Percentiles rank a stretch among this genome's conserved stretches.
Evolutionary conservation across 2,329 filamentous ascomycete genomes (phyloP).

Genomic region (Neopestalotiopsis clavispora): DNA sequence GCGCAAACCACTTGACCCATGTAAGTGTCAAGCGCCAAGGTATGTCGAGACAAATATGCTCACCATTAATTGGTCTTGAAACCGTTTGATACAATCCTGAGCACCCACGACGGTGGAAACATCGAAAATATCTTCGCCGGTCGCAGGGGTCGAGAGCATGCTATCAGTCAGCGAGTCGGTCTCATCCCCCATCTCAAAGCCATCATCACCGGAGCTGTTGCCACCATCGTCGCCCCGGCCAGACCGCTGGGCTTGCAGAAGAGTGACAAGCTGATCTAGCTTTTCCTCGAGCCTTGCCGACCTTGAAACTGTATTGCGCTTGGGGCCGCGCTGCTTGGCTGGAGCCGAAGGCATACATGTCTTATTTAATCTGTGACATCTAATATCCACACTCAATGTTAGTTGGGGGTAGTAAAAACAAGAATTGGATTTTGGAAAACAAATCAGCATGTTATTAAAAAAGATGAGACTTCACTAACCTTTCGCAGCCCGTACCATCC

Average conservation of each 20-base stretch:
- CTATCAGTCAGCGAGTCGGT: not conserved
- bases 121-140: not conserved
- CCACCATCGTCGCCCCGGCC: constrained; percentile 11
- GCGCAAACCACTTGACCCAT: constrained; percentile 20
- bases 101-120: not conserved
- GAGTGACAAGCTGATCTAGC: constrained; percentile 23
- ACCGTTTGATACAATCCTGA: not conserved
- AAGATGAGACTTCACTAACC: constrained; percentile 27
- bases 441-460: not conserved
- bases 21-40: not conserved
- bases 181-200: constrained; percentile 13
- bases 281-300: constrained; percentile 24
- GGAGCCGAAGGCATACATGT: constrained; percentile 50
- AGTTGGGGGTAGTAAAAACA: constrained; percentile 17
- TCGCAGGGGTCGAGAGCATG: not conserved
- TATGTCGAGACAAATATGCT: not conserved
- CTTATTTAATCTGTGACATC: constrained; percentile 52
- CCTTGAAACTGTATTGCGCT: constrained; percentile 19
- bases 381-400: constrained; percentile 24
- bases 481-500: constrained; percentile 35
- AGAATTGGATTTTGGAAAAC: not conserved
- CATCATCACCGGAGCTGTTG: constrained; percentile 1
- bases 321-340: constrained; percentile 25
- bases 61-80: not conserved
- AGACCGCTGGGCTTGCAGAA: constrained; percentile 17